Evolutionary conservation across 2,329 filamentous ascomycete genomes (phyloP), one percentile per base, ranked within the genome.

Genomic region (Pseudocercospora eumusae): DNA sequence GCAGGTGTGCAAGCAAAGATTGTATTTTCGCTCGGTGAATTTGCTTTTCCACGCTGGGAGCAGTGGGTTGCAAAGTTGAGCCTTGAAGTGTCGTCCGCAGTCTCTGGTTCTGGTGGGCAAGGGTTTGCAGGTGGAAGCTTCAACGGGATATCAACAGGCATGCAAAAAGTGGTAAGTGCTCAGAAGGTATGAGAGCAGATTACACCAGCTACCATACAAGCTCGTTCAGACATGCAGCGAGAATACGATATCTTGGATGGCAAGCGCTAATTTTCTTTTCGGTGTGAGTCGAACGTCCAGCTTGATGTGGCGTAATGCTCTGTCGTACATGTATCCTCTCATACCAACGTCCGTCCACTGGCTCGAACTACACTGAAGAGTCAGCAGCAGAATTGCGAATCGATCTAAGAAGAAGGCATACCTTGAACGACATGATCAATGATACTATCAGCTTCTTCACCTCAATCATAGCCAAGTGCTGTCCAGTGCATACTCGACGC

Each of bases 401-500:
- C 13, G 3, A n/a, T 15, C 15, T n/a, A n/a, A n/a, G 18, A 1
- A 13, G 18, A 4, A 40, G 18, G 27, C 36, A 56, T 62, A 69
- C 25, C 52, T 57, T 50, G 56, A 47, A 47, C 13, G 44, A 47
- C 1, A 47, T 53, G 42, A 69, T 40, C 55, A 69, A 18, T 8
- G 59, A 55, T 36, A 60, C 54, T 4, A 69, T 40, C 21, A 65
- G 50, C 47, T 69, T 69, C 61, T 68, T 65, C 59, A 69, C 66
- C 57, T 70, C 67, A 62, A 78, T 78, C 31, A 77, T 71, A 2
- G 79, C 79, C 63, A 81, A 64, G 64, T 80, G 76, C 63, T 75
- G 77, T 11, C 79, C 78, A 20, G 80, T 73, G 58, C 78, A 80
- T 73, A 79, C 79, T 45, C 78, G 70, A n/a, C 78, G 75, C 23